A percentile compares a stretch with the other conserved stretches of the same genome.
Evolutionary conservation across 2,329 filamentous ascomycete species (phyloP).

Genomic region (Fusarium torreyae): DNA sequence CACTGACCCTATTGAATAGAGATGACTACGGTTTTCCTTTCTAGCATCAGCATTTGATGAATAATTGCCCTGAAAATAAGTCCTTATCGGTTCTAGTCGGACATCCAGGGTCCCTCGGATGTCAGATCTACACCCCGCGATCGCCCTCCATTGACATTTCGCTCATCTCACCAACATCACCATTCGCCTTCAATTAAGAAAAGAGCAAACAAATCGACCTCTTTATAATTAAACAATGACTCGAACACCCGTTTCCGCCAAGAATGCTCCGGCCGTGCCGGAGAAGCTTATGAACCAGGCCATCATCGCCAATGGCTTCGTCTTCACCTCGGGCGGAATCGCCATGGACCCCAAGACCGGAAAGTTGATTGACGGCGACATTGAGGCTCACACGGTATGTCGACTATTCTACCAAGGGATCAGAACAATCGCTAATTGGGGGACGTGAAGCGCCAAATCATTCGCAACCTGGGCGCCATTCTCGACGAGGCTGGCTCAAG

Average conservation of each 20-base stretch:
- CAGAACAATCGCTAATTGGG: not conserved
- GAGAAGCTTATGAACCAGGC: slow-evolving; percentile 46
- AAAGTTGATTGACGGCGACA: slow-evolving; percentile 74
- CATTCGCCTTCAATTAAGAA: not conserved
- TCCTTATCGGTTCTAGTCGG: not conserved
- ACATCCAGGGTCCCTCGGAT: slow-evolving; percentile 17
- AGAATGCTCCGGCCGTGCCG: slow-evolving; percentile 46
- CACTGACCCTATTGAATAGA: no score
- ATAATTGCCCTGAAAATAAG: not conserved
- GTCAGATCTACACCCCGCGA: slow-evolving; percentile 32
- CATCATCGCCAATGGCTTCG: slow-evolving; percentile 70
- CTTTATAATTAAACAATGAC: slow-evolving; percentile 27
- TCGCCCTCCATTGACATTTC: not conserved
- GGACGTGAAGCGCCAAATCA: slow-evolving; percentile 66
- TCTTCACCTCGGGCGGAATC: slow-evolving; percentile 80
- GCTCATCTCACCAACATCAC: not conserved
- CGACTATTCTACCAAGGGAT: not conserved
- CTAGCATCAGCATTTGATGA: not conserved
- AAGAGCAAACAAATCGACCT: not conserved
- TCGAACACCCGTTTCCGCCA: slow-evolving; percentile 43
- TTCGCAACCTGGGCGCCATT: slow-evolving; percentile 78
- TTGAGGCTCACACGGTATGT: slow-evolving; percentile 73
- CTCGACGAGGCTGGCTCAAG: slow-evolving; percentile 77
- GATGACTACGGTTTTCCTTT: no score
- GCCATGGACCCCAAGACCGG: slow-evolving; percentile 71